Base-by-base conservation (phyloP, 1,139 yeast species). In the Kodamaea sp. region DNA sequence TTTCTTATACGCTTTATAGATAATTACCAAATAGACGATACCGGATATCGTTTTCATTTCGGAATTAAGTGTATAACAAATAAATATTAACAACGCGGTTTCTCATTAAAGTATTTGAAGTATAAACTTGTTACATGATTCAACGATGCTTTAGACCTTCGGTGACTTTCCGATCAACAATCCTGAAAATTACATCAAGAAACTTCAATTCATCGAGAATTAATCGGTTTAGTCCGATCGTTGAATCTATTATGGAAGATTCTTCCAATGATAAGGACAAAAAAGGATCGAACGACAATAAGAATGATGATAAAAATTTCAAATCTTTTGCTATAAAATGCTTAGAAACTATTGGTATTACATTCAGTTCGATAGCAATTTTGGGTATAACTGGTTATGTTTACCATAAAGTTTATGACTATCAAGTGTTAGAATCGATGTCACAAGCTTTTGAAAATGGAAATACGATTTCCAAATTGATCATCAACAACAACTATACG, bases 331-430 rank as follows among this genome's bases (percentile, higher is more conserved):
- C 67, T 4, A 53, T 71, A 52, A 84, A 82, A 53, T 76, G 84
- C 43, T 52, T 78, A 2, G 95, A 86, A 53, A 79, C 95, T 0
- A 81, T 84, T 1, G 81, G 87, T 2, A 80, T 86, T 35, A 85
- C 92, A 24, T 67, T 85, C 39, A 79, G 88, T n/a, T 82, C 94
- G 2, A 62, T 86, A 23, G 73, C 79, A 2, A 78, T 86, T 35
- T 67, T 86, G 20, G 94, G 86, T 0, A 61, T 81, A 5, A 85
- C 94, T 2, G 95, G 95, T 2, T 60, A 78, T 23, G 55, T 77
- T 10, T 86, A 86, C 56, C 95, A 86, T 57, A 66, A 70, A 38
- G 65, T 76, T 41, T 86, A 86, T 57, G 71, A 75, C 35, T 44
- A 51, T 7, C 84, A 79, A 47, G 89, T 85, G 0, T 58, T 83